phyloP scores from a whole-genome alignment of 768 basidiomycete genomes.

The Tricholoma hemisulphureum region DNA sequence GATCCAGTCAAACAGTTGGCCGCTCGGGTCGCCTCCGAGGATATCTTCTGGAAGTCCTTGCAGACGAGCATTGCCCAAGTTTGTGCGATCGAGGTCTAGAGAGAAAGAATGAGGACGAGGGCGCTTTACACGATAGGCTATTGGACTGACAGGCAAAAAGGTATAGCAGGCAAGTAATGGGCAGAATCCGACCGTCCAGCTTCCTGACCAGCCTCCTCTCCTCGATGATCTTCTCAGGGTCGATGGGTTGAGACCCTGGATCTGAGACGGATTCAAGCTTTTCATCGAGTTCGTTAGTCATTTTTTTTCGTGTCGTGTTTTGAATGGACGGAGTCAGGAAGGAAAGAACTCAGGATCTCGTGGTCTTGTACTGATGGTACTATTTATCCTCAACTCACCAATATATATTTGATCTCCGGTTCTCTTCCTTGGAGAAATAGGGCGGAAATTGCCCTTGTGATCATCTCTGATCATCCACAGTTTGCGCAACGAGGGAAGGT shows the following conservation, averaged over 20 bases:
- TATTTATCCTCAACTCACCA: slow-evolving; percentile 28
- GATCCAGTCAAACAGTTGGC: slow-evolving; percentile 73
- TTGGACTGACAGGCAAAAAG: slow-evolving; percentile 66
- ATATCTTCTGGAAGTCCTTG: slow-evolving; percentile 66
- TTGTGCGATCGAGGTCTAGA: slow-evolving; percentile 69
- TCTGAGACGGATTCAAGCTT: slow-evolving; percentile 29
- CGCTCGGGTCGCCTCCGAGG: slow-evolving; percentile 67
- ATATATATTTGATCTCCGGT: slow-evolving; percentile 17
- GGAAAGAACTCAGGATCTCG: slow-evolving; percentile 3
- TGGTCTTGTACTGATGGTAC: not conserved
- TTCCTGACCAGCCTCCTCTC: slow-evolving; percentile 52
- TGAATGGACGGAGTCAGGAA: slow-evolving; percentile 10
- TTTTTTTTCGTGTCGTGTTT: slow-evolving; percentile 6
- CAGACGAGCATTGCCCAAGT: slow-evolving; percentile 76
- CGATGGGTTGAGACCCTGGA: slow-evolving; percentile 12
- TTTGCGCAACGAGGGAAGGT: not conserved
- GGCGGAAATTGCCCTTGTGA: slow-evolving; percentile 20
- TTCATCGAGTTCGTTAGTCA: slow-evolving; percentile 24
- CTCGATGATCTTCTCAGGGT: slow-evolving; percentile 11
- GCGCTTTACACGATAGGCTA: not conserved
- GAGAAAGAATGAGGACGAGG: not conserved
- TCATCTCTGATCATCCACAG: slow-evolving; percentile 13
- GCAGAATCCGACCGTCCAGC: slow-evolving; percentile 65
- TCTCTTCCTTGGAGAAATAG: slow-evolving; percentile 18
- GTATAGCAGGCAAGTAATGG: slow-evolving; percentile 71